Percentiles rank a stretch among this genome's conserved stretches.
phyloP scores from a whole-genome alignment of 139 green algal species.

The Chlamydomonas sp. region DNA sequence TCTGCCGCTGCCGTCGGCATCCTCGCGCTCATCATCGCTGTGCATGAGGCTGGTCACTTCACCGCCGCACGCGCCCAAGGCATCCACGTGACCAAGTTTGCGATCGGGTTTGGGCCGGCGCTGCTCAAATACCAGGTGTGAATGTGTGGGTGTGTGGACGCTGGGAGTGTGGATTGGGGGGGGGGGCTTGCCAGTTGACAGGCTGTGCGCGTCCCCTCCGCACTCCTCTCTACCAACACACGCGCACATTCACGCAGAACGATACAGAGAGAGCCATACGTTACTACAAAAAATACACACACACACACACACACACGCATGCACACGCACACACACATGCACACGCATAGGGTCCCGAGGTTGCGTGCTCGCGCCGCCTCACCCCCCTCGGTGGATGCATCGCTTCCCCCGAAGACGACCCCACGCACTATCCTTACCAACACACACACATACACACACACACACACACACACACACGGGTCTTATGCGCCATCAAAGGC shows the following conservation, averaged over 20 bases:
- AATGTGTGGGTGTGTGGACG: background rate
- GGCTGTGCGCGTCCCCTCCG: too few species aligned
- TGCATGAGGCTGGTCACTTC: constrained; percentile 93
- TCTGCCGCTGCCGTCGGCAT: background rate
- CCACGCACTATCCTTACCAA: too few species aligned
- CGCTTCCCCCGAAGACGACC: constrained; percentile 96
- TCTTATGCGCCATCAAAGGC: too few species aligned
- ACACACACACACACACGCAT: too few species aligned
- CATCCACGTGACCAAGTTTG: constrained; percentile 94
- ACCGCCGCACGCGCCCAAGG: constrained; percentile 58
- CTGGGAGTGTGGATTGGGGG: background rate
- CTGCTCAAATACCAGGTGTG: constrained; percentile 64
- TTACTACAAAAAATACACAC: too few species aligned
- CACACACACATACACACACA: too few species aligned
- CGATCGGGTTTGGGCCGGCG: constrained; percentile 89
- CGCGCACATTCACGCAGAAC: too few species aligned
- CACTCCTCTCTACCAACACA: too few species aligned
- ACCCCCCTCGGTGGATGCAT: constrained; percentile 95
- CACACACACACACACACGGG: too few species aligned
- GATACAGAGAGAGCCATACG: too few species aligned
- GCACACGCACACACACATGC: too few species aligned
- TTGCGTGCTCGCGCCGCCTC: constrained; percentile 88
- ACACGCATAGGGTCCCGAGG: constrained; percentile 59
- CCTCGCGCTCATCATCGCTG: constrained; percentile 77
- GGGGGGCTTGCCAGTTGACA: background rate